Percentiles rank a stretch among this genome's conserved stretches.
Evolutionary conservation across 2,329 filamentous ascomycete genomes (phyloP).

Genomic region (Colletotrichum tabaci): DNA sequence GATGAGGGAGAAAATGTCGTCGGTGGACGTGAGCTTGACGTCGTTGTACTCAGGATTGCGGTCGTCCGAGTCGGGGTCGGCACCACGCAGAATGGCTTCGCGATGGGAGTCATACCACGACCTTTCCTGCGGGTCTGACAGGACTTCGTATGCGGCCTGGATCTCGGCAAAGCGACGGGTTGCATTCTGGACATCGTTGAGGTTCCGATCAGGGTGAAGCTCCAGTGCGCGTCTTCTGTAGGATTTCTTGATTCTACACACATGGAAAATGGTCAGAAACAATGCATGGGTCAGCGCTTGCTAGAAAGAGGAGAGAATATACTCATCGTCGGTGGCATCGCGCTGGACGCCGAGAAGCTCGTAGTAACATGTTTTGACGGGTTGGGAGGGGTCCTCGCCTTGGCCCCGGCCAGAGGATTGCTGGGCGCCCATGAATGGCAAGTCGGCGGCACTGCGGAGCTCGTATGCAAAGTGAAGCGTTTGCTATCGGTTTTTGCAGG

Average conservation of each 20-base stretch:
- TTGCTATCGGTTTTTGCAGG: neutral
- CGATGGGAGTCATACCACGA: conserved; percentile 98
- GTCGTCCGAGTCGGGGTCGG: conserved; percentile 62
- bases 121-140: conserved; percentile 94
- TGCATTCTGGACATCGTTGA: conserved; percentile 85
- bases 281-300: neutral
- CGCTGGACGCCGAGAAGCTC: conserved; percentile 83
- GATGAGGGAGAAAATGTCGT: conserved; percentile 84
- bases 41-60: conserved; percentile 76
- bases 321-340: conserved; percentile 86
- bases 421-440: conserved; percentile 69
- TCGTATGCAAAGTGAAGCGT: neutral
- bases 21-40: conserved; percentile 82
- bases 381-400: conserved; percentile 44
- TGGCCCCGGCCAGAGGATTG: conserved; percentile 63
- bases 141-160: conserved; percentile 94
- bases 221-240: conserved; percentile 93
- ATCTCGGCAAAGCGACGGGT: conserved; percentile 92
- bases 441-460: too few relatives aligned
- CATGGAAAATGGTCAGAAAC: conserved; percentile 31
- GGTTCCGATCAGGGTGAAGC: conserved; percentile 95
- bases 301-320: conserved; percentile 44
- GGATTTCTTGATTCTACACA: conserved; percentile 87
- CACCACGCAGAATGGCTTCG: conserved; percentile 82
- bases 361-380: conserved; percentile 84